Conservation (phyloP, 2,329 filamentous ascomycete genomes). For the Pezicula neosporulosa region DNA sequence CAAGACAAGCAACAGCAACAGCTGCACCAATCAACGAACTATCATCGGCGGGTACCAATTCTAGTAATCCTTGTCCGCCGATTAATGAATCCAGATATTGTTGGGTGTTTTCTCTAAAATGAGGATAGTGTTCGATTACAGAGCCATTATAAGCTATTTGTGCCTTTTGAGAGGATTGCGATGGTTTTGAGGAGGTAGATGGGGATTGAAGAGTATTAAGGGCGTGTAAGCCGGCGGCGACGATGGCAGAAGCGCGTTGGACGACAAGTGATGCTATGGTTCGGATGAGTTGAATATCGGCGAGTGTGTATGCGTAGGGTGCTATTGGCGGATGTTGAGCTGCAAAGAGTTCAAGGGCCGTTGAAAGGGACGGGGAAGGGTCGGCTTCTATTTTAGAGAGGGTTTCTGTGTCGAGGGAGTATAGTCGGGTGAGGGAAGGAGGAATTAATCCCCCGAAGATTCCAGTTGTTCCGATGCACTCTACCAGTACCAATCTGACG, state of each 20-base stretch:
- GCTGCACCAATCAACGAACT: conserved; percentile 74
- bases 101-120: conserved; percentile 61
- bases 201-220: conserved; percentile 55
- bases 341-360: conserved; percentile 45
- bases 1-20: conserved; percentile 56
- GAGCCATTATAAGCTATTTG: conserved; percentile 77
- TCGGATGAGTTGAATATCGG: conserved; percentile 50
- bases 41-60: conserved; percentile 67
- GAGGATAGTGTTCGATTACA: conserved; percentile 75
- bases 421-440: conserved; percentile 45
- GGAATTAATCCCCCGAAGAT: conserved; percentile 56
- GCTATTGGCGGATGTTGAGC: conserved; percentile 42
- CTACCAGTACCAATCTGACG: conserved; percentile 52
- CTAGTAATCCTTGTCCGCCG: conserved; percentile 41
- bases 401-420: conserved; percentile 59
- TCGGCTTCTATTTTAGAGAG: conserved; percentile 50
- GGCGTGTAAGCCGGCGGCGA: conserved; percentile 55
- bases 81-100: conserved; percentile 59
- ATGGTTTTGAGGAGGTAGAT: conserved; percentile 32
- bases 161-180: conserved; percentile 38
- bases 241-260: conserved; percentile 54
- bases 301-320: conserved; percentile 39
- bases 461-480: conserved; percentile 52
- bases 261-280: conserved; percentile 52
- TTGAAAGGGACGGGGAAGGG: conserved; percentile 29